These are phyloP conservation scores for Cordyceps cateniannulata DNA, from an alignment of 2,329 filamentous ascomycete genomes.

Conservation along the genomic window DNA sequence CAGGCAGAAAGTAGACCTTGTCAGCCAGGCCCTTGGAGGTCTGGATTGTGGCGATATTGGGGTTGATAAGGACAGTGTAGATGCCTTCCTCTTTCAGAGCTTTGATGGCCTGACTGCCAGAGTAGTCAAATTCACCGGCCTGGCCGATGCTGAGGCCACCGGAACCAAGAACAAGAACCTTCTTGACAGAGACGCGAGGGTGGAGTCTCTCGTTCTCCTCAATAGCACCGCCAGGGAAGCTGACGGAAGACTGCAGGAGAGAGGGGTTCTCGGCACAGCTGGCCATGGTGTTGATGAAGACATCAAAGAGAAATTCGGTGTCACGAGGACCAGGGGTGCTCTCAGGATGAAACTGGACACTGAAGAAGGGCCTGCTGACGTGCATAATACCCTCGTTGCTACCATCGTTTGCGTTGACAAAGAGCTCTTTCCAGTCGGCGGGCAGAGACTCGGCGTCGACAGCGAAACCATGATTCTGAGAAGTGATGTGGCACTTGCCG, in stretches of 20 bases:
- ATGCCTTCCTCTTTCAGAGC: conserved; percentile 96
- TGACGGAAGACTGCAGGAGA: conserved; percentile 65
- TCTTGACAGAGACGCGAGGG: conserved; percentile 80
- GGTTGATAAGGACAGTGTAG: conserved; percentile 97
- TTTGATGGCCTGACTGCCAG: conserved; percentile 96
- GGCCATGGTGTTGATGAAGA: conserved; percentile 83
- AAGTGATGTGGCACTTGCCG: conserved; percentile 96
- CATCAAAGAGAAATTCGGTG: conserved; percentile 94
- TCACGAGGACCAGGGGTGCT: conserved; percentile 92
- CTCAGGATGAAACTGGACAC: conserved; percentile 98
- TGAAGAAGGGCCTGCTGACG: conserved; percentile 81
- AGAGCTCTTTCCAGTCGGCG: conserved; percentile 82
- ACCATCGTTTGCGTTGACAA: conserved; percentile 96
- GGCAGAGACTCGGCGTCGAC: conserved; percentile 76
- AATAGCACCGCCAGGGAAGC: conserved; percentile 78
- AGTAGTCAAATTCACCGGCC: conserved; percentile 98
- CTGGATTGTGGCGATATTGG: conserved; percentile 97
- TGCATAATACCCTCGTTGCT: conserved; percentile 98
- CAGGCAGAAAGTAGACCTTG: conserved; percentile 97
- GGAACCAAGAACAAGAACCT: conserved; percentile 88
- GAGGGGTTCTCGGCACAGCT: conserved; percentile 61
- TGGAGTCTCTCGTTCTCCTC: conserved; percentile 72
- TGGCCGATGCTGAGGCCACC: conserved; percentile 96
- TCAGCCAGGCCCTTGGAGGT: conserved; percentile 96
- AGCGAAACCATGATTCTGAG: conserved; percentile 95